These are phyloP conservation scores for Collybia sp. DNA, from an alignment of 768 basidiomycete species.

Conservation along the genomic window DNA sequence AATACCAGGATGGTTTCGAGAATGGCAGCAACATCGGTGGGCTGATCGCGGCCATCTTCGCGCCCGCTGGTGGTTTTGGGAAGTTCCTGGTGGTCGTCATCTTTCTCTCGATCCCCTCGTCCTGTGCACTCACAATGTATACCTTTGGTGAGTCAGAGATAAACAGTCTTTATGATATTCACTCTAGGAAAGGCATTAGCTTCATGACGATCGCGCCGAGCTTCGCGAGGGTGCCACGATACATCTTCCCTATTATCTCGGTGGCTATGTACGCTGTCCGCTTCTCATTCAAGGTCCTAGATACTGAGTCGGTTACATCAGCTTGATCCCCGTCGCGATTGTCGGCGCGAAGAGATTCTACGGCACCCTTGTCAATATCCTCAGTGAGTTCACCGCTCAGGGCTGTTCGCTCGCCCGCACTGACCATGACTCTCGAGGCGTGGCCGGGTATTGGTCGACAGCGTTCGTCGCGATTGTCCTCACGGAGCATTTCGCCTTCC, in stretches of 20 bases:
- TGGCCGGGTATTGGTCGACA: slow-evolving; percentile 54
- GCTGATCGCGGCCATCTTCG: slow-evolving; percentile 56
- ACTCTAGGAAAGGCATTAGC: slow-evolving; percentile 36
- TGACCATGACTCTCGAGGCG: slow-evolving; percentile 18
- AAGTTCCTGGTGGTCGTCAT: slow-evolving; percentile 71
- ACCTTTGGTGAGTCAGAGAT: slow-evolving; percentile 48
- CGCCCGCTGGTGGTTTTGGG: slow-evolving; percentile 59
- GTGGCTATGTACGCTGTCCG: slow-evolving; percentile 67
- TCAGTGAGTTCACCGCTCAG: slow-evolving; percentile 37
- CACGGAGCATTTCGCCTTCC: slow-evolving; percentile 62
- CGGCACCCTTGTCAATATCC: slow-evolving; percentile 54
- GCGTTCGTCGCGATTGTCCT: slow-evolving; percentile 56
- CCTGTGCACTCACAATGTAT: slow-evolving; percentile 77
- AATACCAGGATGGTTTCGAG: slow-evolving; percentile 53
- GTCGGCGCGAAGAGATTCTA: slow-evolving; percentile 69
- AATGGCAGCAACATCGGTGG: slow-evolving; percentile 55
- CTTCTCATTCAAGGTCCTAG: too few relatives aligned
- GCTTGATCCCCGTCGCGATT: slow-evolving; percentile 63
- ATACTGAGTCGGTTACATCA: too few relatives aligned
- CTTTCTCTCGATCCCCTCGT: slow-evolving; percentile 69
- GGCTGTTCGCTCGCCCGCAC: background rate
- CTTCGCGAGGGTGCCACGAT: slow-evolving; percentile 57
- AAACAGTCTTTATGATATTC: background rate
- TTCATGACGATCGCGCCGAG: slow-evolving; percentile 61
- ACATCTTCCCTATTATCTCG: slow-evolving; percentile 60